Evolutionary conservation across 2,329 filamentous ascomycete genomes (phyloP).

Genomic region (Penicillium sp.): DNA sequence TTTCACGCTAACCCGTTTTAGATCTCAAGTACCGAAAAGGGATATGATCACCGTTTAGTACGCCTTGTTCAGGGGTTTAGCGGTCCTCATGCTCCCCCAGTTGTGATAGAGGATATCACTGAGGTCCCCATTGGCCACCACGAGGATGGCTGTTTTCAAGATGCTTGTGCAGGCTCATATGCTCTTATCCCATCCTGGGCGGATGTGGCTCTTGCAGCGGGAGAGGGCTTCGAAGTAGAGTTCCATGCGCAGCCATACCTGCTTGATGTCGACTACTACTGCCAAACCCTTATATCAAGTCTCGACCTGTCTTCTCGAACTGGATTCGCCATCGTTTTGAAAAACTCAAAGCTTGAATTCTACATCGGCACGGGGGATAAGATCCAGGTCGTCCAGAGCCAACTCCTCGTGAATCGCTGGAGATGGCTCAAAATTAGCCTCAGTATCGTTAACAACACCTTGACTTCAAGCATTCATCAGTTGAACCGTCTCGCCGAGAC

Average conservation of each 20-base stretch:
- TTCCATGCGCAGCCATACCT: neutral
- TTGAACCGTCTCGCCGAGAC: neutral
- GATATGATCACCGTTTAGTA: neutral
- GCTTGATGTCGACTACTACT: neutral
- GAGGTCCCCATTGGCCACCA: neutral
- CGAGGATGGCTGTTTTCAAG: neutral
- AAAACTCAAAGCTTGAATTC: neutral
- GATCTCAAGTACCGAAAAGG: neutral
- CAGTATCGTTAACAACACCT: neutral
- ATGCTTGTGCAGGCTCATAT: neutral
- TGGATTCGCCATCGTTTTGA: neutral
- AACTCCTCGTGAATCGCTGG: neutral
- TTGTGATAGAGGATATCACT: constrained; percentile 4
- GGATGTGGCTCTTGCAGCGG: neutral
- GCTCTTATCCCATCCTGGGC: neutral
- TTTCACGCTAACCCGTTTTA: neutral
- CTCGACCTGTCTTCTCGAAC: neutral
- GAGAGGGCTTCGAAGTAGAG: neutral
- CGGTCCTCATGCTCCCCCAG: neutral
- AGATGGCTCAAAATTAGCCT: neutral
- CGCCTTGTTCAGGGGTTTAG: neutral
- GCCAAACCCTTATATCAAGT: neutral
- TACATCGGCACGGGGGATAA: neutral
- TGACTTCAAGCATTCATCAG: neutral
- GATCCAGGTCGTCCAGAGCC: neutral